phyloP scores from a whole-genome alignment of 2,329 filamentous ascomycete genomes.

The Trichoderma sp. region DNA sequence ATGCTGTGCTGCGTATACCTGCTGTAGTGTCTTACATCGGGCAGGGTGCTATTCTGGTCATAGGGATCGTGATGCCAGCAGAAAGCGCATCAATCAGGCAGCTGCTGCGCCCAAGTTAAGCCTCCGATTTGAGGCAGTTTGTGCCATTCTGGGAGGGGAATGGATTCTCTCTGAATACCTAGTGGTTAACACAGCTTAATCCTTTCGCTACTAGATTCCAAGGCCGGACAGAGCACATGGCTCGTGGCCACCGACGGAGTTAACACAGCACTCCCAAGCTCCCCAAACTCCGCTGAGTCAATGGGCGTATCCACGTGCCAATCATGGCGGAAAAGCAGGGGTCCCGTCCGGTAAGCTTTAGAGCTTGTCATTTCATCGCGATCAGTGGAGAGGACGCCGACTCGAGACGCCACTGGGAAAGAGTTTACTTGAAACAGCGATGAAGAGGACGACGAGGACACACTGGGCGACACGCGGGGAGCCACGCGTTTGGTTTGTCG shows the following conservation, averaged over 20 bases:
- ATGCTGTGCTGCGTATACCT: too few species aligned
- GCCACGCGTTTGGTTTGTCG: background rate
- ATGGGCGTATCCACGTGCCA: constrained; percentile 17
- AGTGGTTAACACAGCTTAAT: background rate
- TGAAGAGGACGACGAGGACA: background rate
- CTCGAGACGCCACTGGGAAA: constrained; percentile 8
- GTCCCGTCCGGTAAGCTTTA: constrained; percentile 22
- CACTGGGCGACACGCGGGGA: background rate
- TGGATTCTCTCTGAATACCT: too few species aligned
- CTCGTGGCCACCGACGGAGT: background rate
- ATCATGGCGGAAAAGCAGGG: constrained; percentile 11
- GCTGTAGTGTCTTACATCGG: background rate
- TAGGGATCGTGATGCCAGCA: background rate
- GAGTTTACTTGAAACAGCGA: background rate
- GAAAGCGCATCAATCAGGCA: too few species aligned
- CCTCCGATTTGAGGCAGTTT: background rate
- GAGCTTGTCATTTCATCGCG: constrained; percentile 7
- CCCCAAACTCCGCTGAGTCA: constrained; percentile 12
- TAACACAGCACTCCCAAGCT: background rate
- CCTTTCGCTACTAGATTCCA: background rate
- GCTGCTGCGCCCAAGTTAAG: background rate
- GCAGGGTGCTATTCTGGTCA: background rate
- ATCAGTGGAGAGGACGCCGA: background rate
- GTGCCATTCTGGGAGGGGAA: background rate
- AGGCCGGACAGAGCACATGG: background rate